These are phyloP conservation scores for Cornus suecica DNA, from an alignment of 148 eudicot genomes.

Conservation along the genomic window DNA sequence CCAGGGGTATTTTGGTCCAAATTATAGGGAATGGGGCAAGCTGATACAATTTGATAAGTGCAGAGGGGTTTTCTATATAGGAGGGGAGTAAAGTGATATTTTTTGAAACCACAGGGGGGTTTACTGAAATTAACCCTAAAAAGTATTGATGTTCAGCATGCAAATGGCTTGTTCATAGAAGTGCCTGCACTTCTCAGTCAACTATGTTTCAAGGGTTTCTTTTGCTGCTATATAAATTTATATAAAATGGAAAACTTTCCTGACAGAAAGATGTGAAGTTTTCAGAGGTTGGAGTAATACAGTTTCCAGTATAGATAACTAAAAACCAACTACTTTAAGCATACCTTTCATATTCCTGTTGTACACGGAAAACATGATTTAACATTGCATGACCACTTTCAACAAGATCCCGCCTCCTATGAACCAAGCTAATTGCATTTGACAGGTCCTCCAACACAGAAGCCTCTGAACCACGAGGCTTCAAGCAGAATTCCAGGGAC, in stretches of 20 bases:
- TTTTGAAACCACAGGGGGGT: no score
- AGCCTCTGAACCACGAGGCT: constrained; percentile 91
- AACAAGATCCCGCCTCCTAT: constrained; percentile 81
- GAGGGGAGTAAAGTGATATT: no score
- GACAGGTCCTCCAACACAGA: constrained; percentile 89
- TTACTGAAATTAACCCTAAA: no score
- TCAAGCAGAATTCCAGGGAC: constrained; percentile 82
- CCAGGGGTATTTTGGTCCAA: no score
- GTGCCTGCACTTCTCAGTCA: neutral
- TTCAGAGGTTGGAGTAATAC: neutral
- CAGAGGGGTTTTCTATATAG: no score
- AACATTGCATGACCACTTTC: constrained; percentile 94
- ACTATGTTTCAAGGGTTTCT: neutral
- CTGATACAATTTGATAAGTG: no score
- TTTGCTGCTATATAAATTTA: neutral
- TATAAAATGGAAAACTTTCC: neutral
- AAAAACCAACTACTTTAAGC: neutral
- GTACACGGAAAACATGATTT: constrained; percentile 79
- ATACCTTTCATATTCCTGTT: constrained; percentile 91
- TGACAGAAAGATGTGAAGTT: neutral
- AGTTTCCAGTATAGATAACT: neutral
- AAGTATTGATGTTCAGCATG: neutral
- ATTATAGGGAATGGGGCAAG: no score
- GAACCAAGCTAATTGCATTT: constrained; percentile 90
- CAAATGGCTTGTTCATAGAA: no score